These are phyloP conservation scores for Colletotrichum destructivum DNA, from an alignment of 2,329 filamentous ascomycete species.

Conservation along the genomic window DNA sequence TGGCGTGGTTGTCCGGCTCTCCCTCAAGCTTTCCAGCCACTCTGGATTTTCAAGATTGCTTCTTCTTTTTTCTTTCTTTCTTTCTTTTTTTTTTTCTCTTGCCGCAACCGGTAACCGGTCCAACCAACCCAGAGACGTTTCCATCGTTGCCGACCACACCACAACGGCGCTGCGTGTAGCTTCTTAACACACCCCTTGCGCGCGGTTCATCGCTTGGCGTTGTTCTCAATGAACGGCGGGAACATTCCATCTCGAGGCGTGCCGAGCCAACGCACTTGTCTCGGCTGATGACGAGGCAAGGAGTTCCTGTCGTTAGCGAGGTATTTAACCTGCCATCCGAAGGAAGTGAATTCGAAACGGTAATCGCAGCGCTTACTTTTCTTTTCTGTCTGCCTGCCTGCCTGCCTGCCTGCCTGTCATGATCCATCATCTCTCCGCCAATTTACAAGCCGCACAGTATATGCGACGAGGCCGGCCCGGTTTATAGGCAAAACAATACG, in stretches of 20 bases:
- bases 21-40: background rate
- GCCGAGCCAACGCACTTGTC: constrained; percentile 16
- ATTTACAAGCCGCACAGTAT: background rate
- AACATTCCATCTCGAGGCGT: constrained; percentile 4
- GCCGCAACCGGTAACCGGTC: background rate
- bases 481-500: constrained; percentile 25
- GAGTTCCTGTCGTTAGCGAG: constrained; percentile 2
- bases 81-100: too few relatives aligned
- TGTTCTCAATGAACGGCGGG: background rate
- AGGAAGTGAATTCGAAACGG: background rate
- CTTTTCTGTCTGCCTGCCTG: background rate
- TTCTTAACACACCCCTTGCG: background rate
- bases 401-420: background rate
- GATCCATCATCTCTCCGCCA: background rate
- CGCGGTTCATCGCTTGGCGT: constrained; percentile 5
- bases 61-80: too few relatives aligned
- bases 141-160: background rate
- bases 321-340: constrained; percentile 7
- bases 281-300: constrained; percentile 4
- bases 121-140: background rate
- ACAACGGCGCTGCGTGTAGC: background rate
- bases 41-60: background rate
- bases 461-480: background rate
- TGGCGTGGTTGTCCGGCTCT: background rate
- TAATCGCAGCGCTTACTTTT: background rate